A percentile compares a stretch with the other conserved stretches of the same genome.
Evolutionary conservation across 345 rosid genomes (phyloP).

Genomic region (Aquilaria malaccensis): DNA sequence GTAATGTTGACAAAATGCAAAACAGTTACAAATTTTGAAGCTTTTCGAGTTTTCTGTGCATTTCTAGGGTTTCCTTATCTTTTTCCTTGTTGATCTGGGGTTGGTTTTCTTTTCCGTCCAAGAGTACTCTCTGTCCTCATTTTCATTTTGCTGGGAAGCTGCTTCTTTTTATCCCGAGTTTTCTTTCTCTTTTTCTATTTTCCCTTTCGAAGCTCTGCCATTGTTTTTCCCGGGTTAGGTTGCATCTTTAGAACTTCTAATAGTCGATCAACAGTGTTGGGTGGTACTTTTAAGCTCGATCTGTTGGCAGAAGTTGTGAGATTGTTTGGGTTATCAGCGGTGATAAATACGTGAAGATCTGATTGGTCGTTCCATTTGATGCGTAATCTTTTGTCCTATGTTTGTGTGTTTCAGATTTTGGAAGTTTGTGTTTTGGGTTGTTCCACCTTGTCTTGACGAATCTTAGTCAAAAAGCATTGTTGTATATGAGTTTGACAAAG

Average conservation of each 20-base stretch:
- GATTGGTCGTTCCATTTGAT: constrained; percentile 19
- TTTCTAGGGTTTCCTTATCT: too few relatives aligned
- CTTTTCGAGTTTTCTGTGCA: neutral
- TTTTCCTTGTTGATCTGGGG: neutral
- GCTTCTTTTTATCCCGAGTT: too few relatives aligned
- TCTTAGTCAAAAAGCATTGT: constrained; percentile 36
- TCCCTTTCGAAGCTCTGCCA: neutral
- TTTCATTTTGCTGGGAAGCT: too few relatives aligned
- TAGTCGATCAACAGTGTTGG: neutral
- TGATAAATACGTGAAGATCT: constrained; percentile 11
- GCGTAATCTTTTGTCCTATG: constrained; percentile 16
- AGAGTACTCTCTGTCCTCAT: too few relatives aligned
- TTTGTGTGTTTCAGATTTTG: constrained; percentile 34
- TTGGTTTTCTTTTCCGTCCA: too few relatives aligned
- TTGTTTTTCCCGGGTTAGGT: neutral
- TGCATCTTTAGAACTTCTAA: constrained; percentile 7
- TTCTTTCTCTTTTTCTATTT: neutral
- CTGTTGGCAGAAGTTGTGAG: neutral
- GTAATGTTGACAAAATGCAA: constrained; percentile 14
- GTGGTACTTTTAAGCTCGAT: neutral
- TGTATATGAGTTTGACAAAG: constrained; percentile 28
- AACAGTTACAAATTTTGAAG: neutral
- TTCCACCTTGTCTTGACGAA: constrained; percentile 57
- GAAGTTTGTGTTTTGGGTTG: constrained; percentile 57
- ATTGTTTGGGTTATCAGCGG: neutral